Conservation (phyloP, 495 filamentous ascomycete genomes). For the Penicillium atrosanguineum region DNA sequence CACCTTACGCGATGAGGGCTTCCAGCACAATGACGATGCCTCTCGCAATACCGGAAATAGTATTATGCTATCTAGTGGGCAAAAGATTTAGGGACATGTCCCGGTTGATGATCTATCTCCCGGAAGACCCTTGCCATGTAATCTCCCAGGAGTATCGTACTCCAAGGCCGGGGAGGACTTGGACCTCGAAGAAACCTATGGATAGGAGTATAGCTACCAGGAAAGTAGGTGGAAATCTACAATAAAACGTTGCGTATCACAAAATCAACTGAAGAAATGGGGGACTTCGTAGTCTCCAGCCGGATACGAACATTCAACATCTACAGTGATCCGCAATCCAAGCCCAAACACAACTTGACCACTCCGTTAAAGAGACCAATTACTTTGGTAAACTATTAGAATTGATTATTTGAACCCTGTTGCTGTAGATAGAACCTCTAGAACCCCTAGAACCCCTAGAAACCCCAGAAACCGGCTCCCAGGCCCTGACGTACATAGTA, state of each 20-base stretch:
- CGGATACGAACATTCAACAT: background rate
- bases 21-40: too few species aligned
- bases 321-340: background rate
- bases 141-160: constrained; percentile 29
- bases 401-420: background rate
- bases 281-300: background rate
- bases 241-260: constrained; percentile 21
- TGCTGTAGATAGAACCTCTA: background rate
- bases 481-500: constrained; percentile 16
- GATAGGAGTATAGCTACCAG: constrained; percentile 18
- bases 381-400: background rate
- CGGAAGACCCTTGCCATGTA: constrained; percentile 17
- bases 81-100: too few species aligned
- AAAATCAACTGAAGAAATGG: background rate
- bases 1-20: too few species aligned
- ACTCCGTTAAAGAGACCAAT: background rate
- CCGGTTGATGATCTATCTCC: constrained; percentile 27
- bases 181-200: constrained; percentile 24
- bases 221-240: constrained; percentile 27
- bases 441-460: too few species aligned
- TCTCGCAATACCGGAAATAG: too few species aligned
- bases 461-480: constrained; percentile 5
- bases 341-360: background rate
- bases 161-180: constrained; percentile 19
- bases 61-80: too few species aligned